These are phyloP conservation scores for Baorangia bicolor DNA, from an alignment of 768 basidiomycete genomes.

Conservation along the genomic window DNA sequence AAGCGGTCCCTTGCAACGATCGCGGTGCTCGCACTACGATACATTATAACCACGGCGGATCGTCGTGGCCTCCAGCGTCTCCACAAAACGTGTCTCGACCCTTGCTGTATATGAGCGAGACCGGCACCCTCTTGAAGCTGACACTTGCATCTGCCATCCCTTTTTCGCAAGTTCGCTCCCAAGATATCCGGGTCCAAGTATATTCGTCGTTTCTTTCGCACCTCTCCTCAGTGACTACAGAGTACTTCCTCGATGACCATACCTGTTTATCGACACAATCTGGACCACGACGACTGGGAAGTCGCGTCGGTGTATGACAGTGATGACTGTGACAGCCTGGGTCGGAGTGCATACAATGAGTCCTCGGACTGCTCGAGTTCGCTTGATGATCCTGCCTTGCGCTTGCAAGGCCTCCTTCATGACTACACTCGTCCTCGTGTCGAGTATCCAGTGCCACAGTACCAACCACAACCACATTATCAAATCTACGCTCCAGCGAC, in stretches of 20 bases:
- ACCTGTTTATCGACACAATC: conserved; percentile 28
- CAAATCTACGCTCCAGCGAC: conserved; percentile 8
- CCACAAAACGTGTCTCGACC: conserved; percentile 25
- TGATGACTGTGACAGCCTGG: conserved; percentile 28
- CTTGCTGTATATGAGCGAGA: conserved; percentile 27
- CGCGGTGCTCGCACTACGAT: conserved; percentile 1
- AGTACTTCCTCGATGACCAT: conserved; percentile 18
- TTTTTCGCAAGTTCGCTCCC: background rate
- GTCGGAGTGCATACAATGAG: conserved; percentile 20
- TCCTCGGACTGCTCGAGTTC: conserved; percentile 7
- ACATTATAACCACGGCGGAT: conserved; percentile 21
- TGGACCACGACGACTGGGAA: conserved; percentile 27
- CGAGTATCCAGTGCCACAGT: conserved; percentile 19
- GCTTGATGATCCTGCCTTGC: conserved; percentile 7
- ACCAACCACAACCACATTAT: too few relatives aligned
- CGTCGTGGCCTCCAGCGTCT: conserved; percentile 22
- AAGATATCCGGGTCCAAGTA: background rate
- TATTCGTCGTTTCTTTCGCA: background rate
- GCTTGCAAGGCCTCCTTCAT: conserved; percentile 1
- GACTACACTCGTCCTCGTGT: conserved; percentile 3
- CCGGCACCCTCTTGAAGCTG: conserved; percentile 2
- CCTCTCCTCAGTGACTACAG: background rate
- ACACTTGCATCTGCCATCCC: background rate
- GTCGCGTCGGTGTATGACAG: conserved; percentile 30
- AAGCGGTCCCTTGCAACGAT: conserved; percentile 9